Evolutionary conservation across 345 rosid species (phyloP), one percentile per base, ranked within the genome.

Genomic region (Murraya koenigii): DNA sequence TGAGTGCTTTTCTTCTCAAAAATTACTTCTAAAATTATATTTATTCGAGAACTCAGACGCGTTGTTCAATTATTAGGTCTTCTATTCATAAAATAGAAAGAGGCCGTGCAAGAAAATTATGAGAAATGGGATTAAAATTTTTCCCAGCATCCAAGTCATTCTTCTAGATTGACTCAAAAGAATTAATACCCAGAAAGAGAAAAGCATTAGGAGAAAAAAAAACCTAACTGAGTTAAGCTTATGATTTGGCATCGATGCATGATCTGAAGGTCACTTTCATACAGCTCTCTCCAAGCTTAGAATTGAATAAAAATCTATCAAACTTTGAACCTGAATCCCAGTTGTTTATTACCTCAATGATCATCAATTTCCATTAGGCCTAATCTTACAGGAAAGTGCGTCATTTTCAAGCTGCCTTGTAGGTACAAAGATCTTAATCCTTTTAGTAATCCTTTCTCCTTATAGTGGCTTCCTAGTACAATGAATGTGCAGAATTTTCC

Each of bases 401-500:
- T 63, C 59, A 75, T 32, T 75, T 8, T 60, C 55, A 22, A 7
- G 66, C 35, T 2, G 30, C 22, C 60, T 62, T 62, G 62, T 74
- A 41, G 77, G 77, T 28, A 63, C 59, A 2, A 7, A 44, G n/a
- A 28, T 47, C 44, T 15, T 28, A 62, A 41, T 62, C 7, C 14
- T 41, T 9, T 41, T 39, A 62, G 44, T 10, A 59, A 41, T 11
- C 32, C 11, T 9, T 39, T 28, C 15, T 7, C 1, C 8, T 74
- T 25, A 30, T 28, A 0, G 54, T 39, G 32, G 30, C 75, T 30
- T 25, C 56, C 30, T 44, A 11, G 77, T 63, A 22, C 77, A 75
- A 28, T 75, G 70, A 75, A 75, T 75, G 59, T 63, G 77, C 23
- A 28, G 64, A 1, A 1, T 62, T 75, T 75, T 63, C 58, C 30